Base-by-base conservation (phyloP, 108 stramenopile genomes). In the Stephanodiscus minutulus region DNA sequence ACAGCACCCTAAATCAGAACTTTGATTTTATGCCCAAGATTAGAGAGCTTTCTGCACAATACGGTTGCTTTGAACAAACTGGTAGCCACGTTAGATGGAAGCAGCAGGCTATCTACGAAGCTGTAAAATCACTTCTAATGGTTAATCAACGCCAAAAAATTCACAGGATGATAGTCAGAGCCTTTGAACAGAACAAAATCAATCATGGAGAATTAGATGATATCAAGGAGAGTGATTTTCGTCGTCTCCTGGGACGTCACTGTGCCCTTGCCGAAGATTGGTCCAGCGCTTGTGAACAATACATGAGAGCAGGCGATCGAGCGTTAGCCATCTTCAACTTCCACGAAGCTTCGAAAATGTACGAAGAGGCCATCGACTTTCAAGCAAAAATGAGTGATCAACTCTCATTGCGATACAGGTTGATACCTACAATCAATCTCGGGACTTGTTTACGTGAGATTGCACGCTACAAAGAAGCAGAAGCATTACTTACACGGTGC, bases 41-140 rank as follows among this genome's bases (percentile, higher is more conserved):
- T 37, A 48, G 49, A 61, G 72, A 74, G 39, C 74, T 81, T 28
- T 49, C 80, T 22, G 29, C 47, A 63, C 71, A 56, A 33, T 70
- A 81, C 49, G 80, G 70, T 52, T 76, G 64, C 70, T 81, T 81
- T 47, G 70, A 81, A 50, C 31, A 29, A 7, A 70, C 17, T 44
- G 78, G 82, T 8, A 65, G 41, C 35, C 44, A 72, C 20, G 76
- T 77, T 68, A 53, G 80, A 57, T 84, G 72, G 74, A 81, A 77
- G 65, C 77, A 84, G 67, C 83, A 84, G 50, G 79, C 79, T 33
- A 79, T 84, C 47, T 81, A 80, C 28, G 79, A 79, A 65, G 74
- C 78, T 41, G 79, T 81, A 22, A 84, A 84, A 65, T 76, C 79
- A n/a, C 75, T 84, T 31, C 66, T 84, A 47, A 81, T 84, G 74